phyloP scores from a whole-genome alignment of 1,284 basidiomycete species.

The Cryptococcus neoformans region DNA sequence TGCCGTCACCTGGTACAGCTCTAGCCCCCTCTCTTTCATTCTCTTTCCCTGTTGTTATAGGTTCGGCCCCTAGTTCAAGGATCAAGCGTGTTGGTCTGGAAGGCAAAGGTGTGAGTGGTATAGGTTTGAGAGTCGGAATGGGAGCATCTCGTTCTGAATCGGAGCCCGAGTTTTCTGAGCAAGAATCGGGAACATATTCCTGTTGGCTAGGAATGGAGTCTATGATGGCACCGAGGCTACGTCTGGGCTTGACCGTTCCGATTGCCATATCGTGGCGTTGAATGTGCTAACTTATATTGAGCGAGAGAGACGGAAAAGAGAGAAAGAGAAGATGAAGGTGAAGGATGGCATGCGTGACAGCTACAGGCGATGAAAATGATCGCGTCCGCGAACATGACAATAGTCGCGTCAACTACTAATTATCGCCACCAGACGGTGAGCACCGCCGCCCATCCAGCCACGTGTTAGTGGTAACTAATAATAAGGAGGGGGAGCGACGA shows the following conservation, averaged over 20 bases:
- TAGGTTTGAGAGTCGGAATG: conserved; percentile 6
- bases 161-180: conserved; percentile 19
- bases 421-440: too few species aligned
- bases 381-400: too few species aligned
- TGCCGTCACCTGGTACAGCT: conserved; percentile 13
- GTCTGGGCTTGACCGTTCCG: conserved; percentile 2
- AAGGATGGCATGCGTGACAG: neutral
- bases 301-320: neutral
- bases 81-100: neutral
- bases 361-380: neutral
- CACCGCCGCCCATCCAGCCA: too few species aligned
- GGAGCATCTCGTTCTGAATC: conserved; percentile 2
- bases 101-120: conserved; percentile 8
- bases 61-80: neutral
- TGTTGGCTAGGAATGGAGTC: conserved; percentile 18
- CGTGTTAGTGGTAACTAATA: too few species aligned
- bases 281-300: neutral
- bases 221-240: conserved; percentile 15
- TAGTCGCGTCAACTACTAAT: too few species aligned
- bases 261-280: neutral
- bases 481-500: too few species aligned
- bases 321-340: neutral
- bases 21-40: conserved; percentile 6
- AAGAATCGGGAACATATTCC: conserved; percentile 25
- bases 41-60: neutral